These are phyloP conservation scores for Pyrenophora tritici-repentis DNA, from an alignment of 2,329 filamentous ascomycete species.

Conservation along the genomic window DNA sequence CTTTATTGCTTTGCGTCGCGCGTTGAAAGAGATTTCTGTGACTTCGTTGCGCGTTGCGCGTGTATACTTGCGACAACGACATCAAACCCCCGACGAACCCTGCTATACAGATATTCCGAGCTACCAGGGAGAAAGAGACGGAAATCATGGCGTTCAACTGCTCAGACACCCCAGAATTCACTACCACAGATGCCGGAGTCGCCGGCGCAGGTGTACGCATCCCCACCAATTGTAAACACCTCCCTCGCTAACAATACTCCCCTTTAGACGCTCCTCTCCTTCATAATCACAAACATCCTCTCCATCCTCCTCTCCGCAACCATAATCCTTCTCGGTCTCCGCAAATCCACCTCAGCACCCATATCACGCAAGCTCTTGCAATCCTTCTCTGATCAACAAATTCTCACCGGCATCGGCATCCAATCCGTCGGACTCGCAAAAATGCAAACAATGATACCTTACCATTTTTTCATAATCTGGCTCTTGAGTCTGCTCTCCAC, in stretches of 20 bases:
- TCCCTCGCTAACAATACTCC: not conserved
- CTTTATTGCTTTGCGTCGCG: no score
- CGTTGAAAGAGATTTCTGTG: no score
- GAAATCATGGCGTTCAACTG: conserved; percentile 43
- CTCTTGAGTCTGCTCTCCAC: conserved; percentile 68
- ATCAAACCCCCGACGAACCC: no score
- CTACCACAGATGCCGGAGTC: conserved; percentile 61
- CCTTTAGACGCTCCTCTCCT: conserved; percentile 62
- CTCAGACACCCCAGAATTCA: conserved; percentile 50
- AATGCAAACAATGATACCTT: conserved; percentile 63
- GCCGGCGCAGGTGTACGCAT: conserved; percentile 60
- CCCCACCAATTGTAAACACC: not conserved
- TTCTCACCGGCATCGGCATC: conserved; percentile 71
- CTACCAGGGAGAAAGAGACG: not conserved
- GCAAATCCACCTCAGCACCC: conserved; percentile 53
- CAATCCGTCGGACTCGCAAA: conserved; percentile 67
- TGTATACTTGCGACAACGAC: no score
- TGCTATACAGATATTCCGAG: not conserved
- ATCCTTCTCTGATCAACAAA: conserved; percentile 70
- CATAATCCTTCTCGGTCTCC: conserved; percentile 62
- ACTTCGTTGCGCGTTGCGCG: no score
- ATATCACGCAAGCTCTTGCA: conserved; percentile 68
- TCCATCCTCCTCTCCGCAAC: conserved; percentile 61
- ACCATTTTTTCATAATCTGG: conserved; percentile 75
- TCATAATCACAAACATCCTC: conserved; percentile 66